Conservation (phyloP, 768 basidiomycete genomes). For the Chalciporus piperatus region DNA sequence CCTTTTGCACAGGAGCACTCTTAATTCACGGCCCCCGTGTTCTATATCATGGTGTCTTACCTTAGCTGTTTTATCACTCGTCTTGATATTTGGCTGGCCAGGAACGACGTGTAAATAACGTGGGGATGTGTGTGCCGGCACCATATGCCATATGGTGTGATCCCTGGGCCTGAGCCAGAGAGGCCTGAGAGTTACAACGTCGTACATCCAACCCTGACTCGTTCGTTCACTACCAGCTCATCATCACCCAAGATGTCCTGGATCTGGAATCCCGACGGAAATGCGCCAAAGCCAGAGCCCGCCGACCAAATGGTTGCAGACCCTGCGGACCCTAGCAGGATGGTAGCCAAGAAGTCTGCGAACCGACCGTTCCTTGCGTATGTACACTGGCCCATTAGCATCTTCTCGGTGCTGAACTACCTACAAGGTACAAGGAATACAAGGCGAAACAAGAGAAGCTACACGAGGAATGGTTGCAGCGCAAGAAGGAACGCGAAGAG, state of each 20-base stretch:
- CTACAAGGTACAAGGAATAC: constrained; percentile 62
- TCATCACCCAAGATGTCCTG: constrained; percentile 54
- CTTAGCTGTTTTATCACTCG: constrained; percentile 9
- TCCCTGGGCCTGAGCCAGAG: background rate
- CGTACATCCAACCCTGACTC: background rate
- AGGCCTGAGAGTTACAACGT: background rate
- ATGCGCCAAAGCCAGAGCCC: constrained; percentile 36
- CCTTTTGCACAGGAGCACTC: constrained; percentile 28
- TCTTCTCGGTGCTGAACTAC: constrained; percentile 6
- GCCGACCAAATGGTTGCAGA: constrained; percentile 55
- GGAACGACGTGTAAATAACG: too few species aligned
- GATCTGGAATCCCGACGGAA: constrained; percentile 48
- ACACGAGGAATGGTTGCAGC: constrained; percentile 64
- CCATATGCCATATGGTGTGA: too few species aligned
- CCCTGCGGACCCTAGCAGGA: constrained; percentile 60
- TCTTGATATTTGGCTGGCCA: background rate
- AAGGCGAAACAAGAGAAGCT: constrained; percentile 56
- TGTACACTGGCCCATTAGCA: constrained; percentile 28
- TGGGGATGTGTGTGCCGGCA: too few species aligned
- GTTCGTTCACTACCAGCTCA: background rate
- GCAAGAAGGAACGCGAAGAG: constrained; percentile 68
- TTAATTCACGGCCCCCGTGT: constrained; percentile 27
- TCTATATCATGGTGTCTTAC: constrained; percentile 19
- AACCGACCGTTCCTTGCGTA: constrained; percentile 85
- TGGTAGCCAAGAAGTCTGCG: constrained; percentile 78